Base-by-base conservation (phyloP, 257 asterid species). In the Jacaranda mimosifolia region DNA sequence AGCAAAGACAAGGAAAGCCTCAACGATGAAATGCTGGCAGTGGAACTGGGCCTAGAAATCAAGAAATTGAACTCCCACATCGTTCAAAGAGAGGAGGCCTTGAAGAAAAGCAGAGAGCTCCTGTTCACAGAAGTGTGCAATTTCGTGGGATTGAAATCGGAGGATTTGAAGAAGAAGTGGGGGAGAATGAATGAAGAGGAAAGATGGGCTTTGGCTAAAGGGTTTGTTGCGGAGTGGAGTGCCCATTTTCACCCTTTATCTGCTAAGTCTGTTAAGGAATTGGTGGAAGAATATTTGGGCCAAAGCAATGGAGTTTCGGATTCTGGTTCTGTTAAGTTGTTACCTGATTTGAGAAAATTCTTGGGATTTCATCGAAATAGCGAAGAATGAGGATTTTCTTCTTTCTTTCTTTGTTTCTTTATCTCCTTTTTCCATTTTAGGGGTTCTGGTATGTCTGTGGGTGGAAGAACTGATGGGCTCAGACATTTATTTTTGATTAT, bases 171-270 rank as follows among this genome's bases (percentile, higher is more conserved):
- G 89, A 83, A 75, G 74, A 85, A 83, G 68, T 94, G 97, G 98
- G 78, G 79, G 79, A 82, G 56, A 46, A 83, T 87, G 91, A 72
- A 53, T 35, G 94, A 89, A 18, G 98, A 76, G 9, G 98, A 94
- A 0, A 88, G 78, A 49, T 68, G 79, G 88, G 89, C 1, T 52
- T 36, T 89, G 89, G 80, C 76, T 10, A 81, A 80, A 68, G 91
- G 79, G 68, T 94, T 94, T 75, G 92, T 92, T 39, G 77, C 91
- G 0, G 89, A 78, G 53, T 94, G 97, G 98, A 83, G 93, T 76
- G 85, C 81, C 40, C 81, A 79, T 81, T 94, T 86, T 75, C 98
- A 92, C 74, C 98, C 97, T 0, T 79, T 94, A 53, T 92, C 97
- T 36, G 89, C 91, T 9, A 85, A 62, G 77, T 92, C 97, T 55